phyloP scores from a whole-genome alignment of 2,329 filamentous ascomycete species.

The Neocucurbitaria cava region DNA sequence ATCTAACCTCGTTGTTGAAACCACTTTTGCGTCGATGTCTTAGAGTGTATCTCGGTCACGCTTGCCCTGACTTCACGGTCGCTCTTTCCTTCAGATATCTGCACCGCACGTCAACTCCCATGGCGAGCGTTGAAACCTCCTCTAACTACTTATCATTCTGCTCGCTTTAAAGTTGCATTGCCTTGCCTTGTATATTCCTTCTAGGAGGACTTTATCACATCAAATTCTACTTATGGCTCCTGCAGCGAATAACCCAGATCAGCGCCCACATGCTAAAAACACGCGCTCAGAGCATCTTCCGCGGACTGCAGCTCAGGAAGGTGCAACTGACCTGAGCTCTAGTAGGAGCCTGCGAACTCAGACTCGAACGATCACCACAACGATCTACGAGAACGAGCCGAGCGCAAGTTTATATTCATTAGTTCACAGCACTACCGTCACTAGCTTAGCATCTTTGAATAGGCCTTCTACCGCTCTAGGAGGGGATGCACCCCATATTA shows the following conservation, averaged over 20 bases:
- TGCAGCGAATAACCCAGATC: not conserved
- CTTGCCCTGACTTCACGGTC: conserved; percentile 1
- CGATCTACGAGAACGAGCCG: not conserved
- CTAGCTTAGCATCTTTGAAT: not conserved
- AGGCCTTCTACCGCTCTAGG: not conserved
- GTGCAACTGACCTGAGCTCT: not conserved
- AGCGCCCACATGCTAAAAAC: not conserved
- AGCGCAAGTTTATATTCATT: not conserved
- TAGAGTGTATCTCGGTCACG: not conserved
- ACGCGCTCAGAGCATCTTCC: not conserved
- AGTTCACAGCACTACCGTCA: not conserved
- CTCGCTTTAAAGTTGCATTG: not conserved
- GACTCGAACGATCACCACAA: not conserved
- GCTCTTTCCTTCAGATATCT: not conserved
- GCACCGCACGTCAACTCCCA: not conserved
- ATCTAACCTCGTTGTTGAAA: not conserved
- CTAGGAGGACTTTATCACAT: not conserved
- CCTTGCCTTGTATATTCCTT: not conserved
- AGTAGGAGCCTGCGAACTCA: not conserved
- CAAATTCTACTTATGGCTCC: not conserved
- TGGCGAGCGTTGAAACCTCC: not conserved
- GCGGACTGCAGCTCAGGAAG: not conserved
- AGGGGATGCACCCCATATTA: not conserved
- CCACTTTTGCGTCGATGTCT: not conserved
- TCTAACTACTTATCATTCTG: not conserved